Base-by-base conservation (phyloP, 2,329 filamentous ascomycete species). In the Trichoderma cornu-damae region DNA sequence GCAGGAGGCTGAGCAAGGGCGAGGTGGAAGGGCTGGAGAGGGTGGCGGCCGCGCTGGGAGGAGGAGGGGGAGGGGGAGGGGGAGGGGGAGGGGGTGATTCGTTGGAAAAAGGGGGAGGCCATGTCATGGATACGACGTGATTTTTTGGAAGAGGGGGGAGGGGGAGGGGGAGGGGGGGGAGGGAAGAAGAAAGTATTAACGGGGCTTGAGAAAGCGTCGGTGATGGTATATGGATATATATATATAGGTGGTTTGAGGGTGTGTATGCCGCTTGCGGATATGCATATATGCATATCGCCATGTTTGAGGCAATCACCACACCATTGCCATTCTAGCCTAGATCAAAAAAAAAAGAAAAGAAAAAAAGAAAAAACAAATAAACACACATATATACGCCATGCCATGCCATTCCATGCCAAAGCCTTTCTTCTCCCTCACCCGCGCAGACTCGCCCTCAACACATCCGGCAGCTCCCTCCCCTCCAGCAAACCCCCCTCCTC, bases 21-120 rank as follows among this genome's bases (percentile, higher is more conserved):
- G 82, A 86, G 66, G 81, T 85, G 1, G 80, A 83, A 60, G 78
- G 77, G 6, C 61, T 86, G 60, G 83, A 86, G 66, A 72, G 67
- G 53, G 70, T 82, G 3, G 76, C 78, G 22, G 68, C 71, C 3
- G 64, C 80, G 49, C 66, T 85, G 26, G 76, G 72, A 44, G 60
- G 16, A 12, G 53, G 37, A n/a, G 32, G 22, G 35, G 35, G 55
- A 8, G 12, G 14, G n/a, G 20, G 14, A 28, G 52, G 55, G n/a
- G 37, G 34, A 18, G 16, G 30, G 50, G 61, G 59, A 7, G 67
- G 58, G 68, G 66, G 32, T 69, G 37, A 32, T 26, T 8, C 22
- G n/a, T n/a, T n/a, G n/a, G n/a, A n/a, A n/a, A n/a, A 69, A 5
- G 54, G 63, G 20, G 43, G 43, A 7, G 43, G 38, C 6, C 16